Evolutionary conservation across 805 yeast genomes (phyloP), one percentile per base, ranked within the genome.

Genomic region (Jamesozyma piceae): DNA sequence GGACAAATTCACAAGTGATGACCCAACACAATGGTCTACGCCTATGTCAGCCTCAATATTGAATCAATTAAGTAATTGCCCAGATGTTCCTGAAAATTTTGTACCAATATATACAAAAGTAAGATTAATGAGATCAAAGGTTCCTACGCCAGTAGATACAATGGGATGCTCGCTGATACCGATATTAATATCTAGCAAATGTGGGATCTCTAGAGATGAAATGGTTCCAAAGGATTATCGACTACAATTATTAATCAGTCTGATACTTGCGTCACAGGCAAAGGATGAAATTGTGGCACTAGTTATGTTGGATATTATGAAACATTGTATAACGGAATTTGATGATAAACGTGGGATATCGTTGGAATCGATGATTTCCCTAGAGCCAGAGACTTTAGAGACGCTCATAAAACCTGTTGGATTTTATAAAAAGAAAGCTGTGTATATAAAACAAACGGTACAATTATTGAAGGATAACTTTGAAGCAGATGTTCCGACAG

Each of bases 261-360:
- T 89, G 42, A 83, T 88, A 86, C 74, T 88, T 24, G 82, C 95
- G 13, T 74, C 95, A 1, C 96, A 89, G 51, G 89, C 97, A 2
- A 88, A 82, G 56, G 97, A 88, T 60, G 95, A 86, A 57, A 75
- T 79, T 37, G 88, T 84, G 48, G 80, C 70, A 42, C 72, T 72
- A 29, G 94, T 92, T 0, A 82, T 88, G 78, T 57, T 58, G 11
- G 70, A 63, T 24, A 63, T 89, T 48, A 78, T 84, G 40, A 51
- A 54, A 24, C 65, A 72, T 49, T 63, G 80, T 51, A 44, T 51
- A 14, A 46, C 56, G 45, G 71, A 67, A 66, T 20, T 72, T 47
- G 37, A 45, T 13, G 45, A 46, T 41, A 45, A 56, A 5, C 67
- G 72, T 11, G 87, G 87, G 0, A 58, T 82, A 6, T 72, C 77